A percentile compares a stretch with the other conserved stretches of the same genome.
Evolutionary conservation across 2,329 filamentous ascomycete species (phyloP).

Genomic region (Fusarium gaditjirri): DNA sequence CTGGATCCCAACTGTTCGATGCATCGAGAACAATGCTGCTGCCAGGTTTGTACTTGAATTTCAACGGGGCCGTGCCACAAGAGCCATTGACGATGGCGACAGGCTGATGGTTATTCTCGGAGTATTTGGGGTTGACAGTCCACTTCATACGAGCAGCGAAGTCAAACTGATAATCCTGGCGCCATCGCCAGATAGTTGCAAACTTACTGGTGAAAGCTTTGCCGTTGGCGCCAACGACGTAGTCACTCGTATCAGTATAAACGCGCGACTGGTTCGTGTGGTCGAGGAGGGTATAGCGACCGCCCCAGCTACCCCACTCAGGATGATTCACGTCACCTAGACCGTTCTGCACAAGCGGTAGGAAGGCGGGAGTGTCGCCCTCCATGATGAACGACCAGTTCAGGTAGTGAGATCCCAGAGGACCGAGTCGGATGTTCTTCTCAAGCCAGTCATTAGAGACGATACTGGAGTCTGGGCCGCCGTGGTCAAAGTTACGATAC

Average conservation of each 20-base stretch:
- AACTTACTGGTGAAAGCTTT: slow-evolving; percentile 13
- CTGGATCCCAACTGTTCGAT: background rate
- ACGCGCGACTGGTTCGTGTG: background rate
- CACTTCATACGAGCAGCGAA: slow-evolving; percentile 25
- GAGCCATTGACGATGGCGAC: background rate
- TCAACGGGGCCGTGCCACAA: background rate
- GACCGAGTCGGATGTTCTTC: background rate
- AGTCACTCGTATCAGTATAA: slow-evolving; percentile 13
- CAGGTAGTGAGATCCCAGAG: slow-evolving; percentile 2
- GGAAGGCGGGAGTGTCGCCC: slow-evolving; percentile 7
- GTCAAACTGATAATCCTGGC: slow-evolving; percentile 14
- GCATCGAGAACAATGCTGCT: background rate
- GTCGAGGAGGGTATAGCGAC: slow-evolving; percentile 12
- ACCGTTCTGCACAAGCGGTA: slow-evolving; percentile 4
- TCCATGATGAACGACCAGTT: slow-evolving; percentile 23
- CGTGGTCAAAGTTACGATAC: slow-evolving; percentile 14
- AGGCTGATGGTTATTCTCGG: background rate
- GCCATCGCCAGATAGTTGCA: slow-evolving; percentile 24
- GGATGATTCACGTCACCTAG: slow-evolving; percentile 9
- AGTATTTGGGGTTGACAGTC: slow-evolving; percentile 4
- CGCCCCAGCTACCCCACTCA: slow-evolving; percentile 22
- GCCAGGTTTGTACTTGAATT: background rate
- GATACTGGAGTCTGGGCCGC: background rate
- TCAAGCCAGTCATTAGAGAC: slow-evolving; percentile 11
- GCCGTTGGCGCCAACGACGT: background rate